Conservation (phyloP, 1,284 basidiomycete genomes). For the Cutaneotrichosporon sp. region DNA sequence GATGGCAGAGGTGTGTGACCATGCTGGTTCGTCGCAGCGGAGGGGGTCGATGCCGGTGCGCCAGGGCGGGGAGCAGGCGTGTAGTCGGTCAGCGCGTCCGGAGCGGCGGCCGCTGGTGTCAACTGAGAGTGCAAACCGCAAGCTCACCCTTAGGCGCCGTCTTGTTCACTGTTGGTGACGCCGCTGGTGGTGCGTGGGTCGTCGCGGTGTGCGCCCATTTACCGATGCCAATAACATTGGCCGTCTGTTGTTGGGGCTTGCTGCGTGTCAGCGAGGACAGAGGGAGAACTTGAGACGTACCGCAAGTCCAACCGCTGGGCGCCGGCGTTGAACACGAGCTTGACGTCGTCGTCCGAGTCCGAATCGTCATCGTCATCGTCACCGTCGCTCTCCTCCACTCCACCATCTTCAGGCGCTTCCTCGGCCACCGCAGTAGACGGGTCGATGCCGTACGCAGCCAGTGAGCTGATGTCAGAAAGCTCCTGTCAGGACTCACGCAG, state of each 20-base stretch:
- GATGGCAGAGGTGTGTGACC: conserved; percentile 6
- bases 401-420: conserved; percentile 41
- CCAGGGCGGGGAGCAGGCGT: conserved; percentile 73
- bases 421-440: conserved; percentile 35
- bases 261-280: conserved; percentile 20
- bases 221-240: conserved; percentile 48
- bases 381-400: conserved; percentile 45
- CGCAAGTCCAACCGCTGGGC: conserved; percentile 28
- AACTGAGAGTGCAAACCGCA: conserved; percentile 1
- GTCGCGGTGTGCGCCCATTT: conserved; percentile 52
- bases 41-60: conserved; percentile 23
- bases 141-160: conserved; percentile 31
- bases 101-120: conserved; percentile 52
- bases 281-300: conserved; percentile 15
- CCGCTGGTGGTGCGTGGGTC: conserved; percentile 28
- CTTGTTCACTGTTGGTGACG: conserved; percentile 23
- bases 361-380: conserved; percentile 41
- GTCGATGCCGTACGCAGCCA: conserved; percentile 51
- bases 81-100: conserved; percentile 84
- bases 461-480: conserved; percentile 31
- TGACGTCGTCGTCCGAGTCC: conserved; percentile 53
- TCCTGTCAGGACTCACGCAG: conserved; percentile 26
- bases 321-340: conserved; percentile 50
- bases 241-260: conserved; percentile 42
- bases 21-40: conserved; percentile 33